Percentiles rank a stretch among this genome's conserved stretches.
Conservation (phyloP, 176 grass and related monocot genomes). For the Eragrostis nindensis region DNA sequence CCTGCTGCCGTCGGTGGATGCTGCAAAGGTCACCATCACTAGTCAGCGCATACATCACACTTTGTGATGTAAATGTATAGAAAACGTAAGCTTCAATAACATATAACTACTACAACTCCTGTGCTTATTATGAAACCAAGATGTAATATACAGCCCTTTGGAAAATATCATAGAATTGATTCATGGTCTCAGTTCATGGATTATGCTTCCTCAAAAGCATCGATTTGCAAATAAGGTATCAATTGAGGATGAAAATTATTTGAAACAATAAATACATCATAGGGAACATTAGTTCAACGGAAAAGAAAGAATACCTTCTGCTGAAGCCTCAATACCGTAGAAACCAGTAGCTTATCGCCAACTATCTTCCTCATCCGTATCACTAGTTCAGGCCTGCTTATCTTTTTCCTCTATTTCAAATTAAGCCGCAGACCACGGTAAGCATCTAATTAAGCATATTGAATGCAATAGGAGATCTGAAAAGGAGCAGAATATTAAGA, state of each 20-base stretch:
- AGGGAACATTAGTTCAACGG: background rate
- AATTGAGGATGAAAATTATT: background rate
- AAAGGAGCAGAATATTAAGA: background rate
- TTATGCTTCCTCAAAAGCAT: background rate
- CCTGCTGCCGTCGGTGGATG: background rate
- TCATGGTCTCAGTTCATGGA: background rate
- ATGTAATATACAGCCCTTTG: background rate
- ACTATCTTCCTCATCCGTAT: conserved; percentile 59
- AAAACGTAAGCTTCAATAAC: background rate
- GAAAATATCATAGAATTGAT: background rate
- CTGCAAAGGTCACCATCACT: conserved; percentile 19
- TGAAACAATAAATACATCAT: background rate
- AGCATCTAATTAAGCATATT: conserved; percentile 26
- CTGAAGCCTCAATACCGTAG: conserved; percentile 68
- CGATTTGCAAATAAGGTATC: background rate
- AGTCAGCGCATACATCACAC: background rate
- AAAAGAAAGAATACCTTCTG: conserved; percentile 54
- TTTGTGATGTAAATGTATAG: background rate
- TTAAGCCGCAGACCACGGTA: conserved; percentile 20
- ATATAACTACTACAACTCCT: background rate
- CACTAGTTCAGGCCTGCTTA: conserved; percentile 69
- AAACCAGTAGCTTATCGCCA: conserved; percentile 73
- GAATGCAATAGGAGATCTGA: background rate
- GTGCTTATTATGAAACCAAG: background rate
- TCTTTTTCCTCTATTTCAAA: conserved; percentile 64